Conservation (phyloP, 257 asterid species). For the Solanum bulbocastanum region DNA sequence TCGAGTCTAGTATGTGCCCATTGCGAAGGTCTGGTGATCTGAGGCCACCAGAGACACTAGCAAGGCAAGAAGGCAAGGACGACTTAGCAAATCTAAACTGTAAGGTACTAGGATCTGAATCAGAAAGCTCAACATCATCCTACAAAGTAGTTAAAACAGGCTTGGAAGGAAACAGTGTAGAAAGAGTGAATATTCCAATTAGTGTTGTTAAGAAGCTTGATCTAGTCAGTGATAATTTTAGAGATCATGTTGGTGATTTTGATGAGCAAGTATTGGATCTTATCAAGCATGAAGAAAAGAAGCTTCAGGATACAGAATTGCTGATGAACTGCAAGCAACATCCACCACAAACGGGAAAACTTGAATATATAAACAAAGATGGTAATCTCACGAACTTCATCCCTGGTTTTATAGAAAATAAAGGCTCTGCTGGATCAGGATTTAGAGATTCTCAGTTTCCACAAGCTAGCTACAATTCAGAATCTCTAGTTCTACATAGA, state of each 20-base stretch:
- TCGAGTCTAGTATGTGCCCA: conserved; percentile 20
- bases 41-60: conserved; percentile 23
- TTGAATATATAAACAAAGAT: conserved; percentile 13
- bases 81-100: conserved; percentile 9
- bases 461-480: neutral
- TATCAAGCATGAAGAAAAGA: conserved; percentile 5
- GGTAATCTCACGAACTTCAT: neutral
- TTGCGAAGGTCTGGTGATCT: conserved; percentile 23
- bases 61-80: conserved; percentile 12
- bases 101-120: conserved; percentile 18
- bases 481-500: conserved; percentile 12
- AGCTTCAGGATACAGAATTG: conserved; percentile 21
- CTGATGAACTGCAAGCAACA: conserved; percentile 25
- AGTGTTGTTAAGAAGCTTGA: conserved; percentile 18
- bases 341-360: conserved; percentile 12
- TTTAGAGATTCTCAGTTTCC: conserved; percentile 14
- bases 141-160: conserved; percentile 20
- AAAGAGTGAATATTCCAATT: conserved; percentile 12
- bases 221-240: conserved; percentile 7
- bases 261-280: conserved; percentile 16
- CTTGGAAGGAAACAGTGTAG: conserved; percentile 10
- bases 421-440: conserved; percentile 16
- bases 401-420: conserved; percentile 9
- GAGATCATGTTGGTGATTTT: neutral
- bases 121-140: conserved; percentile 20